Conservation (phyloP, 768 basidiomycete genomes). For the Hygrophoropsis aurantiaca region DNA sequence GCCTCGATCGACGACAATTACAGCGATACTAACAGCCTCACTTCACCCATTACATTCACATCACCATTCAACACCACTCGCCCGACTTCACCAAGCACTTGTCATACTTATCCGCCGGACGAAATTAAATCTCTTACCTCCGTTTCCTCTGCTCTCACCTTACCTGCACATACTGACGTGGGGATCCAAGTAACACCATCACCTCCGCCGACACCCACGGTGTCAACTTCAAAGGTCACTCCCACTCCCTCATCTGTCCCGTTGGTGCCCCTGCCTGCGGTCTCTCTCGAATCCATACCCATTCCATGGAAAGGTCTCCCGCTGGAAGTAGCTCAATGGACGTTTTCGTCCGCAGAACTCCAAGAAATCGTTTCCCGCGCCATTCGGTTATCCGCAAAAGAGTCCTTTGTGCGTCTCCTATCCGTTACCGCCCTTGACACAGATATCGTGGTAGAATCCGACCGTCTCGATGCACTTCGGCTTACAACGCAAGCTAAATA, state of each 20-base stretch:
- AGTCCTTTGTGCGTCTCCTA: constrained; percentile 71
- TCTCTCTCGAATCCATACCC: constrained; percentile 58
- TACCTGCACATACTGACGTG: constrained; percentile 7
- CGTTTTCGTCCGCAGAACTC: constrained; percentile 49
- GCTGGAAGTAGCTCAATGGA: constrained; percentile 70
- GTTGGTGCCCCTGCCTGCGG: constrained; percentile 46
- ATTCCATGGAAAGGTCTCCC: constrained; percentile 69
- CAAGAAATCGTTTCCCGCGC: constrained; percentile 72
- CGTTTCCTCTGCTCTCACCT: not conserved
- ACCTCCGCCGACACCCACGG: constrained; percentile 12
- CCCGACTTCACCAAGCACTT: not conserved
- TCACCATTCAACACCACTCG: not conserved
- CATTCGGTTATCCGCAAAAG: constrained; percentile 65
- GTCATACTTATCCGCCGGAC: too few species aligned
- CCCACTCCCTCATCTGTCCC: constrained; percentile 16
- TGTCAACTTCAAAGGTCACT: constrained; percentile 6
- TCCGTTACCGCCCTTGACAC: constrained; percentile 60
- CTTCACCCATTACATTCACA: constrained; percentile 3
- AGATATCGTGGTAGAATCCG: constrained; percentile 56
- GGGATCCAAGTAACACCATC: constrained; percentile 11
- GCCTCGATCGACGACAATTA: constrained; percentile 9
- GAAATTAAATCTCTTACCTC: constrained; percentile 1
- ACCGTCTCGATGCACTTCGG: constrained; percentile 54
- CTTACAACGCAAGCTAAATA: constrained; percentile 61
- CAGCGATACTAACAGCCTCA: not conserved